Evolutionary conservation across 306 rosid species (phyloP), one percentile per base, ranked within the genome.

Genomic region (Cicer bijugum): DNA sequence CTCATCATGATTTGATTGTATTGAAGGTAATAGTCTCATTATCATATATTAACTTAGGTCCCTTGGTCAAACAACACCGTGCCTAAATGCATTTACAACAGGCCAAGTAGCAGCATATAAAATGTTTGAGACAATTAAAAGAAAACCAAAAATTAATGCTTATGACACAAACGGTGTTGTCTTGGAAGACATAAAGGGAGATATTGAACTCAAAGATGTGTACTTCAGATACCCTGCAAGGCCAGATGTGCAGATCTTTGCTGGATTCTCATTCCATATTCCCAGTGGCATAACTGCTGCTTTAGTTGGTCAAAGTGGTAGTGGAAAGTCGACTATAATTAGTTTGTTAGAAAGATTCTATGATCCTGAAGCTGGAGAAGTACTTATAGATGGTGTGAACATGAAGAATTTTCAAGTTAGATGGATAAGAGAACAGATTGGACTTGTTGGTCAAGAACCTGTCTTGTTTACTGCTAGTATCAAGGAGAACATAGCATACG

Each of bases 301-400:
- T 23, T 88, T 93, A 35, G 97, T 93, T 42, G 98, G 97, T 44
- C 96, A 91, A 60, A 91, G 96, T 64, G 98, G 98, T 42, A 93
- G 98, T 58, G 98, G 98, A 9, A 93, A 93, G 52, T 93, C 98
- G 0, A 93, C 97, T 0, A 89, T 93, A 12, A 86, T 91, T 7
- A 83, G 88, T 60, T 78, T 91, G 39, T 45, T 91, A 9, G 97
- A 93, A 80, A 88, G 97, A 63, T 91, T 93, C 71, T 93, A 93
- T 56, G 97, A 93, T 77, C 98, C 97, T 1, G 89, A 91, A 56
- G 78, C 87, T 42, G 98, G 96, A 81, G 86, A 86, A 84, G 78
- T 91, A 9, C 86, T 89, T 37, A 84, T 91, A 60, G 98, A 93
- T 78, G 93, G 92, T 42, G 87, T 86, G 1, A 82, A 86, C 80